Percentiles rank a stretch among this genome's conserved stretches.
Conservation (phyloP, 306 rosid species). For the Rosa multiflora region DNA sequence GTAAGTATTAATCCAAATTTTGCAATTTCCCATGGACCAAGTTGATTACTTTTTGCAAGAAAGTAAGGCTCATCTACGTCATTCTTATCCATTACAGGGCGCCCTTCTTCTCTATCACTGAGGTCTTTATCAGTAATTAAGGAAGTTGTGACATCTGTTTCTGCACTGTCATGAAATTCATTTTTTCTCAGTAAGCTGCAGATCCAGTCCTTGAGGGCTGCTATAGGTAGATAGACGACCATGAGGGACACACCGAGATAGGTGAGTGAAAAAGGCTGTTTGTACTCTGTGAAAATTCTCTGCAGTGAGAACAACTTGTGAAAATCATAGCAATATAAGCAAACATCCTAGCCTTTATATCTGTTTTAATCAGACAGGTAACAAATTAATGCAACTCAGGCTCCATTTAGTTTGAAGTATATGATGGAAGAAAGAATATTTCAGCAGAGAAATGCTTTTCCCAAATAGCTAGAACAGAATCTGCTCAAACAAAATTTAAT, state of each 20-base stretch:
- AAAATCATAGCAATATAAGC: constrained; percentile 6
- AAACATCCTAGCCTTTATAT: not conserved
- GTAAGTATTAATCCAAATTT: constrained; percentile 56
- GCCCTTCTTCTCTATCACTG: constrained; percentile 57
- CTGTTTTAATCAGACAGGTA: not conserved
- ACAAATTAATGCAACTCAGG: not conserved
- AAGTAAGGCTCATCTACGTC: constrained; percentile 35
- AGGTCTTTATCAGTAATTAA: constrained; percentile 44
- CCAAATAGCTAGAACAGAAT: not conserved
- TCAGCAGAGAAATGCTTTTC: not conserved
- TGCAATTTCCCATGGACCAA: constrained; percentile 53
- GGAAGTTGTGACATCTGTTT: constrained; percentile 19
- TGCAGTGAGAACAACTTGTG: constrained; percentile 32
- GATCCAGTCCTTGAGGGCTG: constrained; percentile 51
- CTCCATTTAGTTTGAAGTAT: not conserved
- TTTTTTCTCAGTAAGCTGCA: constrained; percentile 32
- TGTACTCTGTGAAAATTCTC: constrained; percentile 65
- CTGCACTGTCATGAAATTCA: constrained; percentile 27
- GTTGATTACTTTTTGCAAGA: constrained; percentile 31
- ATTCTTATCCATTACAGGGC: constrained; percentile 23
- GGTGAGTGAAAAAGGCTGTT: constrained; percentile 70
- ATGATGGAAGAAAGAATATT: not conserved
- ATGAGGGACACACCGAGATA: constrained; percentile 65
- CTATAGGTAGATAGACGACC: constrained; percentile 56
- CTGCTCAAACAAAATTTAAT: not conserved